phyloP scores from a whole-genome alignment of 2,329 filamentous ascomycete species.

The Rhexocercosporidium sp. region DNA sequence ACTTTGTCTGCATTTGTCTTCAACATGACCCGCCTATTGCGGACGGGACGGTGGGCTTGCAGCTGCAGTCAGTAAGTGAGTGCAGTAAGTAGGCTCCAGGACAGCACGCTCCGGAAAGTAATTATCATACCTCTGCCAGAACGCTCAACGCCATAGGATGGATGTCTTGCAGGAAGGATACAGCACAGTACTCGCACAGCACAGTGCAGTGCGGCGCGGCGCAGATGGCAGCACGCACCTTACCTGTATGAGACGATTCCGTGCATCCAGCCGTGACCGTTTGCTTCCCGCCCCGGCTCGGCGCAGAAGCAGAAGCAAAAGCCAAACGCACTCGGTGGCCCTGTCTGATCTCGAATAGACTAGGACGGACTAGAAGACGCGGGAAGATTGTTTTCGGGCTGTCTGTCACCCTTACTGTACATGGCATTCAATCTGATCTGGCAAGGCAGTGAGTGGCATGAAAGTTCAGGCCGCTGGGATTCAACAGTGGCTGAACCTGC shows the following conservation, averaged over 20 bases:
- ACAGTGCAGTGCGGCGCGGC: background rate
- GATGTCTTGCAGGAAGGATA: too few relatives aligned
- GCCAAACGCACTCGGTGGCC: background rate
- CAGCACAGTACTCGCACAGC: background rate
- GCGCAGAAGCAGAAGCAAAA: background rate
- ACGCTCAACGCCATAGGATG: too few relatives aligned
- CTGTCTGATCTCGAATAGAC: background rate
- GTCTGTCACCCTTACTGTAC: background rate
- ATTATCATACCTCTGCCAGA: too few relatives aligned
- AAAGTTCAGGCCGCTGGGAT: too few relatives aligned
- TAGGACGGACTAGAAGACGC: background rate
- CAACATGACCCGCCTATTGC: background rate
- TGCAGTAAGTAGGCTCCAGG: too few relatives aligned
- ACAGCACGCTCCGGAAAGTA: too few relatives aligned
- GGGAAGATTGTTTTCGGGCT: background rate
- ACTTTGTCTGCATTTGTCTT: background rate
- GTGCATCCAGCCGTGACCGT: background rate
- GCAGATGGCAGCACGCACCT: background rate
- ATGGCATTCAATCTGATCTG: background rate
- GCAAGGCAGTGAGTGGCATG: too few relatives aligned
- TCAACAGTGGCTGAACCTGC: background rate
- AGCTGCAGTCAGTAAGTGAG: background rate
- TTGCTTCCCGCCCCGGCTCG: constrained; percentile 10
- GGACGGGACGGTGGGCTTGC: background rate
- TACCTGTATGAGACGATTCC: background rate